Conservation (phyloP, 768 basidiomycete species). For the Mycena kentingensis region DNA sequence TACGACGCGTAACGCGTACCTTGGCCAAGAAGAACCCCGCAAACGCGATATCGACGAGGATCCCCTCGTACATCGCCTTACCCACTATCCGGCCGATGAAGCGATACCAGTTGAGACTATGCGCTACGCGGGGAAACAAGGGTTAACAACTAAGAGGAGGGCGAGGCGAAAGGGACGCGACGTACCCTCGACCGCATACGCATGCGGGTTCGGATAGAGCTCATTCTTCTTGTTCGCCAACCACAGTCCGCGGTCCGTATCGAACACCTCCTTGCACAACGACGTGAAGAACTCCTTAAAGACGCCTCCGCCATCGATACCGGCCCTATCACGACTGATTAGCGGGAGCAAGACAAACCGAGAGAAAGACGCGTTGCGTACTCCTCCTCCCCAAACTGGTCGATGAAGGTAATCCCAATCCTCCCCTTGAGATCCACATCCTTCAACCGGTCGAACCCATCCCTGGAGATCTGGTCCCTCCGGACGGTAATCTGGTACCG, state of each 20-base stretch:
- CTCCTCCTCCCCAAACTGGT: constrained; percentile 86
- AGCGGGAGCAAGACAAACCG: not conserved
- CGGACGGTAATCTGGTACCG: constrained; percentile 57
- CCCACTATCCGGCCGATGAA: constrained; percentile 94
- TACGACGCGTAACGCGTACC: constrained; percentile 37
- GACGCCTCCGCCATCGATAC: constrained; percentile 95
- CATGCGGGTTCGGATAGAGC: constrained; percentile 92
- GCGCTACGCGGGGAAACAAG: constrained; percentile 53
- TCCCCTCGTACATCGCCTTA: constrained; percentile 96
- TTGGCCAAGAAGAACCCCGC: constrained; percentile 94
- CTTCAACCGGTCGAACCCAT: constrained; percentile 84
- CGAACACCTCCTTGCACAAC: constrained; percentile 90
- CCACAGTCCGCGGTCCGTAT: constrained; percentile 94
- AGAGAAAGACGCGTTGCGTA: constrained; percentile 40
- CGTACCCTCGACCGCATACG: constrained; percentile 86
- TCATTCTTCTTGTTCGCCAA: constrained; percentile 88
- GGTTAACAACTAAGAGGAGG: not conserved
- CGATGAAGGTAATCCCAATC: constrained; percentile 89
- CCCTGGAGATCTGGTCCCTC: constrained; percentile 80
- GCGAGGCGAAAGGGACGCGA: constrained; percentile 10
- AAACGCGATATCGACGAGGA: constrained; percentile 92
- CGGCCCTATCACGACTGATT: constrained; percentile 52
- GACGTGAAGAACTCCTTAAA: constrained; percentile 98
- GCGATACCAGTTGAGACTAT: constrained; percentile 88
- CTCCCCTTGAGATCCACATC: constrained; percentile 80